phyloP scores from a whole-genome alignment of 768 basidiomycete species.

The Daedalea quercina region DNA sequence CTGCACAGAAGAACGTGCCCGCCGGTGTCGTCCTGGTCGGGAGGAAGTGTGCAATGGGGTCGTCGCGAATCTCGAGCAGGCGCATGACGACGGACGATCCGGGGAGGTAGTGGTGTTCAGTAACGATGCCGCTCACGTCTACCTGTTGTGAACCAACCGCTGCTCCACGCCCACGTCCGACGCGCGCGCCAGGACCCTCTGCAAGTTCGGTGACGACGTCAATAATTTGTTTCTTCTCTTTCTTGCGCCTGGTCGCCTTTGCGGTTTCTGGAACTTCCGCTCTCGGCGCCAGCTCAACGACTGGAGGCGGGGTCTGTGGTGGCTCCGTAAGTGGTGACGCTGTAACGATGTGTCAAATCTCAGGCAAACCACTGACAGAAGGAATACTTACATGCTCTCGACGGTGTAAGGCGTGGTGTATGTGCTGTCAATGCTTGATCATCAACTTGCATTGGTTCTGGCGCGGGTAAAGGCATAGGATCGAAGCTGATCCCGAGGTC shows the following conservation, averaged over 20 bases:
- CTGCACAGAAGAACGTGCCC: constrained; percentile 76
- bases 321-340: constrained; percentile 74
- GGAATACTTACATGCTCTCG: constrained; percentile 58
- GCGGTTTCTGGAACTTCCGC: constrained; percentile 42
- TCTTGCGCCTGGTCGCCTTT: constrained; percentile 33
- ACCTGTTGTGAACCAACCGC: constrained; percentile 48
- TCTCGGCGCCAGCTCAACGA: constrained; percentile 40
- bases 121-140: constrained; percentile 65
- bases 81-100: constrained; percentile 81
- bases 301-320: constrained; percentile 73
- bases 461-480: constrained; percentile 35
- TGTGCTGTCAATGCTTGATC: constrained; percentile 24
- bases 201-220: constrained; percentile 85
- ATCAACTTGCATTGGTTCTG: constrained; percentile 27
- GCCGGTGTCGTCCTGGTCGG: constrained; percentile 70
- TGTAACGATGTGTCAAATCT: constrained; percentile 20
- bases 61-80: constrained; percentile 76
- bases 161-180: constrained; percentile 48
- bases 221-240: constrained; percentile 83
- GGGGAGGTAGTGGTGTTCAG: constrained; percentile 80
- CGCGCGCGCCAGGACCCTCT: constrained; percentile 48
- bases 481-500: constrained; percentile 72
- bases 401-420: constrained; percentile 44
- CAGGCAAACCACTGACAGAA: background rate
- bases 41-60: constrained; percentile 80